Conservation (phyloP, 805 yeast species). For the Sungouiella thailandica region DNA sequence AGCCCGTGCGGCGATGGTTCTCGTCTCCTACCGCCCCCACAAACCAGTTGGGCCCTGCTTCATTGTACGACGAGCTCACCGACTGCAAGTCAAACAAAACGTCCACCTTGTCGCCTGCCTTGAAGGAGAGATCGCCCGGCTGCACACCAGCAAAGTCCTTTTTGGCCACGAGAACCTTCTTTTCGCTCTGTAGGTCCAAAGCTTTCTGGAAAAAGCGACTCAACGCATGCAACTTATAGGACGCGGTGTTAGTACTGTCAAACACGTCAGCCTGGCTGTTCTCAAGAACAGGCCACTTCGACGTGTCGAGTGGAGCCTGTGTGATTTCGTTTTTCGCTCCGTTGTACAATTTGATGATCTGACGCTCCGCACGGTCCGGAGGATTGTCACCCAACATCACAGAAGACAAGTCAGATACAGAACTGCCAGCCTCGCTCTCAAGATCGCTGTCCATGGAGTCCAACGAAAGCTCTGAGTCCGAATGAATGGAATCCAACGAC, state of each 20-base stretch:
- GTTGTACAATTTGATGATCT: conserved; percentile 27
- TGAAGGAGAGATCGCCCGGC: conserved; percentile 36
- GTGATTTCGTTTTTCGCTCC: conserved; percentile 29
- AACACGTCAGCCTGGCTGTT: conserved; percentile 6
- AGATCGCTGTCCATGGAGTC: conserved; percentile 1
- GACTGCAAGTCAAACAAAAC: conserved; percentile 28
- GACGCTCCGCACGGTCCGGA: conserved; percentile 15
- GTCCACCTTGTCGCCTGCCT: conserved; percentile 29
- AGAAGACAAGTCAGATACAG: conserved; percentile 18
- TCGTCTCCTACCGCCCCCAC: conserved; percentile 22
- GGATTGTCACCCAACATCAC: conserved; percentile 10
- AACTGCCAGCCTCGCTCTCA: neutral
- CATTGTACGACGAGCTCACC: conserved; percentile 16
- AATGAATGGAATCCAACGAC: conserved; percentile 1
- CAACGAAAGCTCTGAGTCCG: conserved; percentile 4
- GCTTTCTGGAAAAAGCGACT: conserved; percentile 18
- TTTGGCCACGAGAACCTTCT: conserved; percentile 12
- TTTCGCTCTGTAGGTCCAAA: conserved; percentile 9
- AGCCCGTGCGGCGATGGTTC: conserved; percentile 25
- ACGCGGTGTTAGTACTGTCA: conserved; percentile 16
- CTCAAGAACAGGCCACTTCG: conserved; percentile 5
- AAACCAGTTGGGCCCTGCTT: conserved; percentile 26
- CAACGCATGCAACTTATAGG: conserved; percentile 23
- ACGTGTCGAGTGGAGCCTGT: conserved; percentile 22
- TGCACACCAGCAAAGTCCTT: conserved; percentile 26